phyloP scores from a whole-genome alignment of 768 basidiomycete species.

The Favolaschia claudopus region DNA sequence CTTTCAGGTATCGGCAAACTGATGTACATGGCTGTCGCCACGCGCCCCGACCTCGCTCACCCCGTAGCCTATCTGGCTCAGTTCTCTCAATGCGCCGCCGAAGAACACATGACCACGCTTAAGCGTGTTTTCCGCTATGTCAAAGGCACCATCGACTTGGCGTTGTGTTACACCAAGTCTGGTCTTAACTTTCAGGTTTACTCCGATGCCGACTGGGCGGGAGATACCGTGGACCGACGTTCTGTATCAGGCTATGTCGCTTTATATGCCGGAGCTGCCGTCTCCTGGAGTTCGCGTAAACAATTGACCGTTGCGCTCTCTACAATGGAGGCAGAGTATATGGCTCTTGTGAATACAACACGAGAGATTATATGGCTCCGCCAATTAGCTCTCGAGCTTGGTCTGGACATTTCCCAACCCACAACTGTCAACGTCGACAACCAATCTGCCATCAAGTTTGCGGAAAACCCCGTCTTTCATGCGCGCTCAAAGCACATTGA shows the following conservation, averaged over 20 bases:
- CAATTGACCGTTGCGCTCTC: not conserved
- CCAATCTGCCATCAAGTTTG: slow-evolving; percentile 32
- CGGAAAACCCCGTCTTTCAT: slow-evolving; percentile 34
- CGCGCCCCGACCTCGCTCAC: slow-evolving; percentile 4
- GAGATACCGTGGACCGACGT: not conserved
- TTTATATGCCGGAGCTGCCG: not conserved
- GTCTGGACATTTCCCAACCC: not conserved
- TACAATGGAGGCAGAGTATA: slow-evolving; percentile 1
- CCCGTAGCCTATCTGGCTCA: not conserved
- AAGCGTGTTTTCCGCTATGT: not conserved
- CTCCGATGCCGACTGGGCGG: not conserved
- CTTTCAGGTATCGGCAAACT: not conserved
- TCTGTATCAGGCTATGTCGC: not conserved
- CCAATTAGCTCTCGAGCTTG: not conserved
- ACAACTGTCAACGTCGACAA: slow-evolving; percentile 34
- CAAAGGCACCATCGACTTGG: not conserved
- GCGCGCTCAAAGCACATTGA: slow-evolving; percentile 41
- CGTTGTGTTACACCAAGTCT: not conserved
- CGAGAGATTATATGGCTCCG: not conserved
- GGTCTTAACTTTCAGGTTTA: not conserved
- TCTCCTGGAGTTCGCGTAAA: slow-evolving; percentile 3
- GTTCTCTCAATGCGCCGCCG: not conserved
- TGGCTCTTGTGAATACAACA: not conserved
- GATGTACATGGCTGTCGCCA: not conserved
- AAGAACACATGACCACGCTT: not conserved